A percentile compares a stretch with the other conserved stretches of the same genome.
Evolutionary conservation across 441 rosid species (phyloP).

Genomic region (Gossypium davidsonii): DNA sequence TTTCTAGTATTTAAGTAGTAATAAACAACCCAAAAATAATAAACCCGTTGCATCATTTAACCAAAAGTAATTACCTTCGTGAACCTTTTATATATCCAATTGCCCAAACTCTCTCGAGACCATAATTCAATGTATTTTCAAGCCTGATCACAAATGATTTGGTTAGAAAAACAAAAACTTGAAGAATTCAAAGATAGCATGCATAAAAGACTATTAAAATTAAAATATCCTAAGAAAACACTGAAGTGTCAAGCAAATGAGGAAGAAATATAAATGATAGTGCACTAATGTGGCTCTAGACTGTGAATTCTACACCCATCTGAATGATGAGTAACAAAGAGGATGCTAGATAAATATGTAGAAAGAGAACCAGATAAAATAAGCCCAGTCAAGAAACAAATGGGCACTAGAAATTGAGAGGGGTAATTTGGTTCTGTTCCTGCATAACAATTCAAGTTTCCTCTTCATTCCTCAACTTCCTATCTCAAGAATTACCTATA

Average conservation of each 20-base stretch:
- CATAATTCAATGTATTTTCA: conserved; percentile 90
- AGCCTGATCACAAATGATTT: conserved; percentile 49
- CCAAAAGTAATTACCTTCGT: conserved; percentile 46
- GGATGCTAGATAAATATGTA: background rate
- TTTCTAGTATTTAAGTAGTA: background rate
- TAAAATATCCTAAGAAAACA: background rate
- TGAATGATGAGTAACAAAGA: background rate
- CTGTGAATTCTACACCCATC: background rate
- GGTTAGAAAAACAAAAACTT: background rate
- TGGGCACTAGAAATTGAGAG: background rate
- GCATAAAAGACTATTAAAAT: background rate
- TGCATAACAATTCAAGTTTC: conserved; percentile 5
- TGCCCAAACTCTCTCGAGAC: conserved; percentile 94
- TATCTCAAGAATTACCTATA: conserved; percentile 38
- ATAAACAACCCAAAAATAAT: background rate
- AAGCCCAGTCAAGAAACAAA: background rate
- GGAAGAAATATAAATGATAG: background rate
- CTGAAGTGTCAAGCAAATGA: background rate
- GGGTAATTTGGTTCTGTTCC: background rate
- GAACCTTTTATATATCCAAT: conserved; percentile 73
- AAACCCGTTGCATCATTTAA: background rate
- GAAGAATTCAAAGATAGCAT: background rate
- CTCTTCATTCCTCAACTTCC: background rate
- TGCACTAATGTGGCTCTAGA: background rate
- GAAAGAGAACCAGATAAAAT: background rate